These are phyloP conservation scores for Sphaerulina vaccinii DNA, from an alignment of 2,329 filamentous ascomycete genomes.

Conservation along the genomic window DNA sequence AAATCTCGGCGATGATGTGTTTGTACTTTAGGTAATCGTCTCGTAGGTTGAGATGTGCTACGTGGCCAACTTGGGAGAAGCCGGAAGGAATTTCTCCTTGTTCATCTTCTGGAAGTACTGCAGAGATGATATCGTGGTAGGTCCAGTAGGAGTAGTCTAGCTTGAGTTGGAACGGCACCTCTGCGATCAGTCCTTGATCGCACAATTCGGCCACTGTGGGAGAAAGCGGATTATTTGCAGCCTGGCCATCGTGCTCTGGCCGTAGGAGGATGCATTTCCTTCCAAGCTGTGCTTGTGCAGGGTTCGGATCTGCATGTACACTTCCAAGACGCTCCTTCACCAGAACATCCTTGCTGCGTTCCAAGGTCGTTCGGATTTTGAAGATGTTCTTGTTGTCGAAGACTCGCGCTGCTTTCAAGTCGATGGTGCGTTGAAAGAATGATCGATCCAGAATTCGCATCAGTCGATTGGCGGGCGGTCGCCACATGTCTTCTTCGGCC, in stretches of 20 bases:
- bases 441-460: slow-evolving; percentile 78
- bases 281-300: slow-evolving; percentile 48
- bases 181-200: slow-evolving; percentile 63
- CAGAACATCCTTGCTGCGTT: slow-evolving; percentile 66
- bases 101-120: slow-evolving; percentile 76
- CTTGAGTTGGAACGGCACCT: slow-evolving; percentile 72
- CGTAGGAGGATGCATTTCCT: slow-evolving; percentile 49
- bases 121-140: slow-evolving; percentile 78
- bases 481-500: slow-evolving; percentile 58
- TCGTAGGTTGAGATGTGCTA: slow-evolving; percentile 89
- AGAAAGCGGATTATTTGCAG: slow-evolving; percentile 64
- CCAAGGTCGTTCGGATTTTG: slow-evolving; percentile 65
- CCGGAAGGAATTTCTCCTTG: slow-evolving; percentile 79
- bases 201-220: slow-evolving; percentile 66
- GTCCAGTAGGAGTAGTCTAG: slow-evolving; percentile 85
- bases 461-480: slow-evolving; percentile 76
- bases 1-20: slow-evolving; percentile 75
- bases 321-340: slow-evolving; percentile 61
- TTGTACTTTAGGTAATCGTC: slow-evolving; percentile 83
- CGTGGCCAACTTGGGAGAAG: slow-evolving; percentile 85
- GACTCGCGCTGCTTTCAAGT: slow-evolving; percentile 74
- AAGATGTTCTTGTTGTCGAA: slow-evolving; percentile 73
- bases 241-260: slow-evolving; percentile 40
- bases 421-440: slow-evolving; percentile 75
- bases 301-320: slow-evolving; percentile 63